Percentiles rank a stretch among this genome's conserved stretches.
These are phyloP conservation scores for Athelia psychrophila DNA, from an alignment of 1,284 basidiomycete species.

Conservation along the genomic window DNA sequence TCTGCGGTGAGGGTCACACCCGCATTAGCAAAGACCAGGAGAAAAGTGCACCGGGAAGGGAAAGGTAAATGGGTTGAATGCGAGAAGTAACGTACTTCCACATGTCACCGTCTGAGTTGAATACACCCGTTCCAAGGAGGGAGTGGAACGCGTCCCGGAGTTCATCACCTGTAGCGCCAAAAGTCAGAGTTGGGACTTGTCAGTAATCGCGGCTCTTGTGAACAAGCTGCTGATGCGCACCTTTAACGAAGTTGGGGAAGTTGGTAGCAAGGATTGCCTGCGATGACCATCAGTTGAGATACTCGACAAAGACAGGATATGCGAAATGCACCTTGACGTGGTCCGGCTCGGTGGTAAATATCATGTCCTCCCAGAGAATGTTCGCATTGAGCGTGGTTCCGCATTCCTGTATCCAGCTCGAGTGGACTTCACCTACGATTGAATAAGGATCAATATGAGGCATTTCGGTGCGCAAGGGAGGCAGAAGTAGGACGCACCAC, in stretches of 20 bases:
- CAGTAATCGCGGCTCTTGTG: not conserved
- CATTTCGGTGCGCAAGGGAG: not conserved
- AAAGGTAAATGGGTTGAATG: too few species aligned
- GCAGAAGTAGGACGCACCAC: slow-evolving; percentile 1
- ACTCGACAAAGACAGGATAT: not conserved
- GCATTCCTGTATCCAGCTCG: slow-evolving; percentile 12
- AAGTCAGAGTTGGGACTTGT: too few species aligned
- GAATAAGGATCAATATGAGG: not conserved
- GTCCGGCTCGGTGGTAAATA: slow-evolving; percentile 33
- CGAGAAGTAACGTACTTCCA: slow-evolving; percentile 50
- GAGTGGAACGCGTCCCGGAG: slow-evolving; percentile 5
- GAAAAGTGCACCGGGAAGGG: too few species aligned
- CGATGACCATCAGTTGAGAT: too few species aligned
- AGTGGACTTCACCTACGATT: slow-evolving; percentile 8
- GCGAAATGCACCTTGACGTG: slow-evolving; percentile 15
- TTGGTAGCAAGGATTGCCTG: slow-evolving; percentile 17
- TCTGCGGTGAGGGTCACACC: not conserved
- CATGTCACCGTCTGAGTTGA: slow-evolving; percentile 60
- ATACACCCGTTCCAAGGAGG: slow-evolving; percentile 54
- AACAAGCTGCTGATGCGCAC: slow-evolving; percentile 1
- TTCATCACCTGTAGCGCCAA: not conserved
- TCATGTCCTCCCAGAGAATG: slow-evolving; percentile 21
- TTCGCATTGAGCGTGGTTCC: slow-evolving; percentile 24
- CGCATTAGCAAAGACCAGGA: too few species aligned
- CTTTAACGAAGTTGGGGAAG: slow-evolving; percentile 18